phyloP scores from a whole-genome alignment of 176 grass and related monocot genomes.

The Hyparrhenia diplandra region DNA sequence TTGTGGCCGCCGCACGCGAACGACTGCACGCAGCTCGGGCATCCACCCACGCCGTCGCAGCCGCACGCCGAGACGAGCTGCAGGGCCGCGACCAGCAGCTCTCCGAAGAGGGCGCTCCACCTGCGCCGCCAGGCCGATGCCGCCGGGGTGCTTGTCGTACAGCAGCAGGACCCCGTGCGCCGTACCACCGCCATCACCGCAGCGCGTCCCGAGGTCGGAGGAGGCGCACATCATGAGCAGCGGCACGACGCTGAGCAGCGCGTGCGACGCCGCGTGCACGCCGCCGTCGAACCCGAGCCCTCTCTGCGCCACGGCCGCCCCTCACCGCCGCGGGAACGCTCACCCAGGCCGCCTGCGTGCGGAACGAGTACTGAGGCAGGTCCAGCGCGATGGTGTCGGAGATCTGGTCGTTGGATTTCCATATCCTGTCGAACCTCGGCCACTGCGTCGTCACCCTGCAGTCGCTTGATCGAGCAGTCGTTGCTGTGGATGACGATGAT shows the following conservation, averaged over 20 bases:
- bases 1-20: not conserved
- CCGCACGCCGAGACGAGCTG: conserved; percentile 32
- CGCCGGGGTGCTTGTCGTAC: conserved; percentile 59
- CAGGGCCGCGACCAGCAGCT: conserved; percentile 49
- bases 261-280: not conserved
- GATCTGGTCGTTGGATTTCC: not conserved
- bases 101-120: conserved; percentile 44
- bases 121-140: conserved; percentile 42
- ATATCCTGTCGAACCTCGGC: not conserved
- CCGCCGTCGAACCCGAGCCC: not conserved
- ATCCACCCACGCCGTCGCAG: not conserved
- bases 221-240: conserved; percentile 54
- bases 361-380: not conserved
- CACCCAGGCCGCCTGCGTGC: not conserved
- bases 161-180: conserved; percentile 36
- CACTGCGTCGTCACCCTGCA: not conserved
- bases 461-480: not conserved
- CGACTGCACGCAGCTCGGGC: conserved; percentile 25
- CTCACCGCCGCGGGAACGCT: not conserved
- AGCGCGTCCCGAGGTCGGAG: conserved; percentile 53
- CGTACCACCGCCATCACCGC: not conserved
- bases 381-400: not conserved
- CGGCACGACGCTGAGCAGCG: conserved; percentile 29
- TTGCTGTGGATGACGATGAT: no score
- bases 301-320: not conserved